Evolutionary conservation across 345 rosid species (phyloP).

Genomic region (Chamaenerion angustifolium): DNA sequence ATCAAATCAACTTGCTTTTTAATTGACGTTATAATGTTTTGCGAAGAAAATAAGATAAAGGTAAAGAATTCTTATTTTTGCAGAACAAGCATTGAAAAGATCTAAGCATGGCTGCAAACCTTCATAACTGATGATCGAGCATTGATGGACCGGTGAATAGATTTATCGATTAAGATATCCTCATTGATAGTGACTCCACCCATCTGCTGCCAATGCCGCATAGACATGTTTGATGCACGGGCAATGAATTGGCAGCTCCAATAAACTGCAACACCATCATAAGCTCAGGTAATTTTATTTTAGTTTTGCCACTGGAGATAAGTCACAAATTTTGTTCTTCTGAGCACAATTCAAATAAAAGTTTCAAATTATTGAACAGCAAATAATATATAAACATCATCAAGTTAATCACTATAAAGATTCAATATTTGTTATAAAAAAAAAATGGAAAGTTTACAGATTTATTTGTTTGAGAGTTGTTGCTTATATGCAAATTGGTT

Average conservation of each 20-base stretch:
- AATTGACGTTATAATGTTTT: background rate
- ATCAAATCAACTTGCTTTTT: background rate
- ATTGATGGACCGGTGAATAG: slow-evolving; percentile 65
- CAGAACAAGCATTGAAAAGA: background rate
- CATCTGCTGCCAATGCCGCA: slow-evolving; percentile 90
- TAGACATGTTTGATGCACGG: slow-evolving; percentile 68
- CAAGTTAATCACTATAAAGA: too few relatives aligned
- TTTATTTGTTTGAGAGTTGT: too few relatives aligned
- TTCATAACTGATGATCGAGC: slow-evolving; percentile 79
- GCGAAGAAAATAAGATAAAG: background rate
- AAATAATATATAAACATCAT: too few relatives aligned
- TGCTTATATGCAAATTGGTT: background rate
- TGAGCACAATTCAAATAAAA: too few relatives aligned
- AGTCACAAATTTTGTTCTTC: too few relatives aligned
- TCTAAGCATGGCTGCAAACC: slow-evolving; percentile 27
- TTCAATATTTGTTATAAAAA: too few relatives aligned
- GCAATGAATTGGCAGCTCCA: slow-evolving; percentile 96
- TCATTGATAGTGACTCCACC: slow-evolving; percentile 79
- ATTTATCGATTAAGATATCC: slow-evolving; percentile 67
- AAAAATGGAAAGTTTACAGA: too few relatives aligned
- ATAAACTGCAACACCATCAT: slow-evolving; percentile 32
- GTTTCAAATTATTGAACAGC: too few relatives aligned
- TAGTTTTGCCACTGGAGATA: too few relatives aligned
- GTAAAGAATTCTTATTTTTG: background rate
- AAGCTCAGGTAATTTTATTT: background rate